A percentile compares a stretch with the other conserved stretches of the same genome.
phyloP scores from a whole-genome alignment of 352 stramenopile species.

The Paralagenidium karlingii region DNA sequence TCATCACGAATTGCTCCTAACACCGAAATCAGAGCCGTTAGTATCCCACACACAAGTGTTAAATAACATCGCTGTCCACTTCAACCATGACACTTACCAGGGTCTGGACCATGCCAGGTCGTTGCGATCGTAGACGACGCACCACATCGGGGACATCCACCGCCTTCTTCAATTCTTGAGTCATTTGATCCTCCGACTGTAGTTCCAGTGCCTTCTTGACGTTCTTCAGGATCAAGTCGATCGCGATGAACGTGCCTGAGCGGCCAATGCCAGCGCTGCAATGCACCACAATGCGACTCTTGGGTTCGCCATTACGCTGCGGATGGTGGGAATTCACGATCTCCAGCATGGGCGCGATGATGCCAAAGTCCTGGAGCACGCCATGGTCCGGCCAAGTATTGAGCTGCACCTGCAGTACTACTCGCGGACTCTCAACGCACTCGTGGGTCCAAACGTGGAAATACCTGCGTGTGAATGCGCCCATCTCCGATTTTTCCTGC shows the following conservation, averaged over 20 bases:
- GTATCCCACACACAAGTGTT: background rate
- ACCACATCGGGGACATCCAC: constrained; percentile 49
- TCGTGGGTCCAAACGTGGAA: constrained; percentile 33
- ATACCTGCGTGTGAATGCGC: constrained; percentile 33
- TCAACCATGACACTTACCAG: constrained; percentile 22
- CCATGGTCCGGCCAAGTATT: constrained; percentile 73
- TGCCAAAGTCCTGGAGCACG: constrained; percentile 51
- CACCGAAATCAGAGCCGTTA: background rate
- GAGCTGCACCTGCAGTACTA: constrained; percentile 61
- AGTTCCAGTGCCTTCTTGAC: constrained; percentile 19
- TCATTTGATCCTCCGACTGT: too few relatives aligned
- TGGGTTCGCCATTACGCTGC: constrained; percentile 4
- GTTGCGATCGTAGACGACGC: constrained; percentile 44
- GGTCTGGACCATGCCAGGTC: constrained; percentile 76
- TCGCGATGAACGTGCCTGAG: constrained; percentile 74
- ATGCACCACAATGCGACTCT: constrained; percentile 41
- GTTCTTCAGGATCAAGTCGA: constrained; percentile 57
- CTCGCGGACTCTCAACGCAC: constrained; percentile 6
- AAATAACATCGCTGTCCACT: background rate
- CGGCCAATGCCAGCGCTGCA: constrained; percentile 73
- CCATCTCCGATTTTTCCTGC: constrained; percentile 13
- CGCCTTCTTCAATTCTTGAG: constrained; percentile 14
- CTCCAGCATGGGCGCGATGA: constrained; percentile 61
- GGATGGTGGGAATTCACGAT: constrained; percentile 35
- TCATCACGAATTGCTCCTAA: constrained; percentile 79